Conservation (phyloP, 1,284 basidiomycete genomes). For the Boletus hoseneyae region DNA sequence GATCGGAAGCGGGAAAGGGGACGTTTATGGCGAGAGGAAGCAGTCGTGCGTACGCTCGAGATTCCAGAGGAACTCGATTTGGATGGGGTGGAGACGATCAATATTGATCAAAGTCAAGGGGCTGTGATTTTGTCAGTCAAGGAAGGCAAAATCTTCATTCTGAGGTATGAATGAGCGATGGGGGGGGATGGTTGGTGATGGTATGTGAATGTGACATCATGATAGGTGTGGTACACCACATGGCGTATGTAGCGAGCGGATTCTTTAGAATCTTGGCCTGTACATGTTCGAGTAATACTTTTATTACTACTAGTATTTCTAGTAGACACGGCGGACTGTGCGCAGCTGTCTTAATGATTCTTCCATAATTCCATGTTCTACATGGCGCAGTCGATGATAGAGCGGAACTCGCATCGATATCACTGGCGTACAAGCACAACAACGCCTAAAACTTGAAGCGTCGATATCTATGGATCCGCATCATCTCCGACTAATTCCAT, state of each 20-base stretch:
- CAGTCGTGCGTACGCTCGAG: slow-evolving; percentile 56
- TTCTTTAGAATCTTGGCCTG: not conserved
- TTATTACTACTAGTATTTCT: not conserved
- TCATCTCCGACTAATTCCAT: no score
- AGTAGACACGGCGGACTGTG: not conserved
- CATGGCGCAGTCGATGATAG: no score
- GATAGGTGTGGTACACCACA: slow-evolving; percentile 3
- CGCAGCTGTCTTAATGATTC: not conserved
- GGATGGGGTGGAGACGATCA: slow-evolving; percentile 66
- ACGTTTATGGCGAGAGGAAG: slow-evolving; percentile 33
- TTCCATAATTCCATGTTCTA: no score
- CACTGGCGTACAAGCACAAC: no score
- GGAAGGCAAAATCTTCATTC: slow-evolving; percentile 67
- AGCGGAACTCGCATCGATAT: no score
- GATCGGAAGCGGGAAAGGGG: slow-evolving; percentile 30
- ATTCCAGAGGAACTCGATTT: slow-evolving; percentile 63
- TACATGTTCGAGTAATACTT: slow-evolving; percentile 4
- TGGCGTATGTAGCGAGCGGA: not conserved
- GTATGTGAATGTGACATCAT: no score
- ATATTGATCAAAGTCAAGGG: slow-evolving; percentile 72
- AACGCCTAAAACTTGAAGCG: no score
- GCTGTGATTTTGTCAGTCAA: slow-evolving; percentile 66
- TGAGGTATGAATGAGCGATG: slow-evolving; percentile 56
- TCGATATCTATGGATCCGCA: no score
- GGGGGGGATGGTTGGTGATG: not conserved